These are phyloP conservation scores for Lobulomyces angularis DNA, from an alignment of 192 early-diverging fungal species.

Conservation along the genomic window DNA sequence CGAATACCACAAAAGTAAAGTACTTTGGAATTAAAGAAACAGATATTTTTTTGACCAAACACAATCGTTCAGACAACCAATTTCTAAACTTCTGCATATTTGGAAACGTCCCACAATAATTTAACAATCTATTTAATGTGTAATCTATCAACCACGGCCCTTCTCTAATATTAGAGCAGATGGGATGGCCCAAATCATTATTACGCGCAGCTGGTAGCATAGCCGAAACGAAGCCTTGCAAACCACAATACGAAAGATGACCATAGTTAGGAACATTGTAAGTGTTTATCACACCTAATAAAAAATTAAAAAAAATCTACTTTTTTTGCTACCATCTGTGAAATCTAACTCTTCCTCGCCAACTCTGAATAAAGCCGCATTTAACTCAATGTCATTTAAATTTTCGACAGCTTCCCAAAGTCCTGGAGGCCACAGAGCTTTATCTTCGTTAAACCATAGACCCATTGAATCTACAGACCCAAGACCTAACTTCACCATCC, in stretches of 20 bases:
- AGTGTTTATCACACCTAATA: constrained; percentile 4
- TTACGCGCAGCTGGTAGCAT: constrained; percentile 62
- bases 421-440: constrained; percentile 27
- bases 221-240: constrained; percentile 83
- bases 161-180: constrained; percentile 77
- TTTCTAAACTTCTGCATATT: constrained; percentile 32
- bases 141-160: constrained; percentile 93
- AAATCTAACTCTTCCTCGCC: constrained; percentile 76
- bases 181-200: constrained; percentile 87
- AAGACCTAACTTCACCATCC: too few species aligned
- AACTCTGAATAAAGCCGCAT: constrained; percentile 74
- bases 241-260: constrained; percentile 69
- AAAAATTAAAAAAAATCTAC: constrained; percentile 1
- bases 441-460: constrained; percentile 16
- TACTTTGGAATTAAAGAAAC: constrained; percentile 86
- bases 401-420: constrained; percentile 45
- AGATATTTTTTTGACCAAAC: constrained; percentile 55
- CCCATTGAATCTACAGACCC: constrained; percentile 19
- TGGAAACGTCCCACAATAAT: constrained; percentile 18
- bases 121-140: constrained; percentile 55
- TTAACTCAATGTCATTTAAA: constrained; percentile 61
- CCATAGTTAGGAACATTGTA: constrained; percentile 90
- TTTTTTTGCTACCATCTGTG: constrained; percentile 35
- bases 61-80: constrained; percentile 69
- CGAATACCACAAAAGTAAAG: constrained; percentile 71